phyloP scores from a whole-genome alignment of 140 eudicot genomes.

The Cichorium intybus region DNA sequence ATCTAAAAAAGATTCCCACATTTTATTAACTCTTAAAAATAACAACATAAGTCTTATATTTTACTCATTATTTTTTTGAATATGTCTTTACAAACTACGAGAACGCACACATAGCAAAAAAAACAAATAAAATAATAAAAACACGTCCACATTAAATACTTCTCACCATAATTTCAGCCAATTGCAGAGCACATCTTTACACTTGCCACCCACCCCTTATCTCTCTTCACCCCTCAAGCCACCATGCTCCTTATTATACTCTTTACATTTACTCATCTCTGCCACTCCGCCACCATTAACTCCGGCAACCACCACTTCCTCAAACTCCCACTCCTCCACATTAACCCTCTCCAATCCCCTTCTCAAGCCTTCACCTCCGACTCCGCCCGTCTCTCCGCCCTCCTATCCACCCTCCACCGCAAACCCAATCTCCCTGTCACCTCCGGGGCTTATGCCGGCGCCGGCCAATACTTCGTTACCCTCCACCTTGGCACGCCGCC shows the following conservation, averaged over 20 bases:
- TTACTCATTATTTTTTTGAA: not conserved
- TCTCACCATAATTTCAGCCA: slow-evolving; percentile 22
- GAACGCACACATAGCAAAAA: not conserved
- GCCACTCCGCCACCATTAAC: slow-evolving; percentile 24
- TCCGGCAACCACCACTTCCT: slow-evolving; percentile 33
- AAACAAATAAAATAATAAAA: slow-evolving; percentile 1
- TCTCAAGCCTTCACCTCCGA: slow-evolving; percentile 46
- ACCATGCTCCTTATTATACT: slow-evolving; percentile 27
- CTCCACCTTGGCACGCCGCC: slow-evolving; percentile 75
- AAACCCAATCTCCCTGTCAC: slow-evolving; percentile 55
- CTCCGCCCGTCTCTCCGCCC: slow-evolving; percentile 46
- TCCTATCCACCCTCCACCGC: slow-evolving; percentile 29
- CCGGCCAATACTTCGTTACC: slow-evolving; percentile 70
- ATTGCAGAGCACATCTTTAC: slow-evolving; percentile 22
- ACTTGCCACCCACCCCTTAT: slow-evolving; percentile 15
- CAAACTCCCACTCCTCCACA: slow-evolving; percentile 55
- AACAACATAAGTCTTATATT: not conserved
- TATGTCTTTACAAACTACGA: not conserved
- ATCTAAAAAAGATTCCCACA: no score
- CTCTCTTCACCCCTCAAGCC: slow-evolving; percentile 1
- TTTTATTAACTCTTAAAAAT: no score
- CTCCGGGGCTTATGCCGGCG: slow-evolving; percentile 70
- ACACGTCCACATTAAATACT: slow-evolving; percentile 32
- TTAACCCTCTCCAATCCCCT: slow-evolving; percentile 38
- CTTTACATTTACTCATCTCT: slow-evolving; percentile 21